phyloP scores from a whole-genome alignment of 805 yeast genomes.

The Candida sanyiensis region DNA sequence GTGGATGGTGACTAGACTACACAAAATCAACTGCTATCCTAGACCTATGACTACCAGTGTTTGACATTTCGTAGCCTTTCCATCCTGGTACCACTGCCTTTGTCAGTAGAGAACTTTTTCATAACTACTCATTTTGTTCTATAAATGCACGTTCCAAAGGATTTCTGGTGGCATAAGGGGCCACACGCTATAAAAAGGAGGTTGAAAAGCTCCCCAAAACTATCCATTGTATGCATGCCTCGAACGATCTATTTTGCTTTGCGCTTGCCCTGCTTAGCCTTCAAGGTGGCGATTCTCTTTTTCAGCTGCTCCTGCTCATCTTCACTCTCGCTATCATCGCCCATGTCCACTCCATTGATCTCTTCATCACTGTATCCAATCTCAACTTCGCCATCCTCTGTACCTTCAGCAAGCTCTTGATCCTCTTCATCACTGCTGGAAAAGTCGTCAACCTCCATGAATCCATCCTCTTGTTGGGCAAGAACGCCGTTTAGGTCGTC shows the following conservation, averaged over 20 bases:
- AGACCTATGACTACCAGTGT: no score
- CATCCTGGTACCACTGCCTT: no score
- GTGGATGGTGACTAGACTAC: constrained; percentile 27
- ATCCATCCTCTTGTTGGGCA: constrained; percentile 28
- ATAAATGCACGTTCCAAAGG: no score
- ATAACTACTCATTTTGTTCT: neutral
- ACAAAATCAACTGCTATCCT: neutral
- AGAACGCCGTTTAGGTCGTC: constrained; percentile 37
- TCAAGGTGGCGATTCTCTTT: constrained; percentile 20
- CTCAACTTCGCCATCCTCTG: constrained; percentile 22
- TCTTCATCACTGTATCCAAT: constrained; percentile 31
- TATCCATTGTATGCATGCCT: no score
- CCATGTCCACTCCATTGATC: constrained; percentile 18
- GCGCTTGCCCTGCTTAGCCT: constrained; percentile 21
- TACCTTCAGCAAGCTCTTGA: constrained; percentile 30
- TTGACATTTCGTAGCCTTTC: no score
- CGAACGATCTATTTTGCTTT: constrained; percentile 9
- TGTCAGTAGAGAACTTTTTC: neutral
- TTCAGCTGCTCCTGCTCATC: constrained; percentile 22
- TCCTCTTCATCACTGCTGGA: constrained; percentile 27
- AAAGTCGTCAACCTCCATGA: constrained; percentile 22
- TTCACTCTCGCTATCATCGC: constrained; percentile 13
- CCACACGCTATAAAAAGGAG: no score
- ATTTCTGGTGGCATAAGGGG: no score
- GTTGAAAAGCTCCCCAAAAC: no score